A percentile compares a stretch with the other conserved stretches of the same genome.
Conservation (phyloP, 495 filamentous ascomycete species). For the Talaromyces proteolyticus region DNA sequence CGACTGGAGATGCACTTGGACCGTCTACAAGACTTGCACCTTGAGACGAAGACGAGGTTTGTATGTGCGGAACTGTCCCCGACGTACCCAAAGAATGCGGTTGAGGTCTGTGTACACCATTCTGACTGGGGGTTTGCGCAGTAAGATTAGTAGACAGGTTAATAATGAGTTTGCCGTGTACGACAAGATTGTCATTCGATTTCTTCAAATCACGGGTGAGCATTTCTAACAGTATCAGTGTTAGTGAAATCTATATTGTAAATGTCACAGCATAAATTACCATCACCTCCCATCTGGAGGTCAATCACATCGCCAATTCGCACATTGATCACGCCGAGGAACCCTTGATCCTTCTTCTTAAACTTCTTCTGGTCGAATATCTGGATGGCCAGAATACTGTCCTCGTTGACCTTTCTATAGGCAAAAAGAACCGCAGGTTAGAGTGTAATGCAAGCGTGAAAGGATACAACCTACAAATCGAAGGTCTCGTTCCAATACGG, state of each 20-base stretch:
- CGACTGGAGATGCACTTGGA: conserved; percentile 2
- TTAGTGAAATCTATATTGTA: not conserved
- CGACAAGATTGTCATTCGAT: conserved; percentile 95
- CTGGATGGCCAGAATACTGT: conserved; percentile 94
- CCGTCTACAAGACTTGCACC: conserved; percentile 28
- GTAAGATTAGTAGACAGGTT: conserved; percentile 87
- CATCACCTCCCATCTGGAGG: conserved; percentile 80
- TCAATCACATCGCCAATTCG: conserved; percentile 91
- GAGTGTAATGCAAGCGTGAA: not conserved
- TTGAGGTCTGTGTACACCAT: conserved; percentile 30
- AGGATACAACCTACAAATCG: conserved; percentile 66
- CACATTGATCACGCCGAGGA: conserved; percentile 95
- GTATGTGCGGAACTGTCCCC: conserved; percentile 34
- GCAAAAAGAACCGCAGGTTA: not conserved
- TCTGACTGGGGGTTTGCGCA: conserved; percentile 42
- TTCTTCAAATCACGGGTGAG: conserved; percentile 98
- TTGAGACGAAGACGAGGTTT: conserved; percentile 20
- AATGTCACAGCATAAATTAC: conserved; percentile 38
- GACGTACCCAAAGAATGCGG: conserved; percentile 32
- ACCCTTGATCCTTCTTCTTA: conserved; percentile 99
- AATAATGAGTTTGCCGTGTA: conserved; percentile 95
- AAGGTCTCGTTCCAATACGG: conserved; percentile 99
- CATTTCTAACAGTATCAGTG: conserved; percentile 58
- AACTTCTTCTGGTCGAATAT: conserved; percentile 99
- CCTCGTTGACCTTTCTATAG: conserved; percentile 74